phyloP scores from a whole-genome alignment of 129 eudicot genomes.

The Flaveria bidentis region DNA sequence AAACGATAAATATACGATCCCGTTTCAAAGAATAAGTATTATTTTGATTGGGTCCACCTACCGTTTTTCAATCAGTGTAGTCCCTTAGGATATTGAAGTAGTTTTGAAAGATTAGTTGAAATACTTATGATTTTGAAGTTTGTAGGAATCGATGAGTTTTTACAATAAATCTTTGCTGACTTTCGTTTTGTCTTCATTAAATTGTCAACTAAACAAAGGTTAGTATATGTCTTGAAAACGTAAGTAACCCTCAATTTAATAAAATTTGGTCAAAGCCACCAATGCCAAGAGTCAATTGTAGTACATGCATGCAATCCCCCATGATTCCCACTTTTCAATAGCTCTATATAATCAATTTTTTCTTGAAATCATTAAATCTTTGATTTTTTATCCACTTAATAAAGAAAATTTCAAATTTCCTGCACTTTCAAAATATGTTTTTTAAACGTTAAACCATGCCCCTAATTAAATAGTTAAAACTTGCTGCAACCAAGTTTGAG shows the following conservation, averaged over 20 bases:
- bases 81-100: too few species aligned
- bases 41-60: too few species aligned
- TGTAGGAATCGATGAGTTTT: constrained; percentile 18
- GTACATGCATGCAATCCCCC: constrained; percentile 37
- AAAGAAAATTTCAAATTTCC: constrained; percentile 3
- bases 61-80: too few species aligned
- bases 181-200: constrained; percentile 20
- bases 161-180: constrained; percentile 35
- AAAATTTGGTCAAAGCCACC: constrained; percentile 41
- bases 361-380: constrained; percentile 24
- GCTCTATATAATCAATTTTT: not conserved
- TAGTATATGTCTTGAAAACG: constrained; percentile 34
- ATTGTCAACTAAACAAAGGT: constrained; percentile 35
- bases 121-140: not conserved
- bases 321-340: constrained; percentile 38
- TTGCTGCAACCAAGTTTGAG: too few species aligned
- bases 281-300: constrained; percentile 44
- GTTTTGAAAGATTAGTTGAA: not conserved
- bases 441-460: not conserved
- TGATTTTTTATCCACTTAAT: not conserved
- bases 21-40: too few species aligned
- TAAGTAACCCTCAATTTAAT: constrained; percentile 31
- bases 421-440: not conserved
- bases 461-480: not conserved
- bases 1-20: too few species aligned